phyloP scores from a whole-genome alignment of 257 asterid genomes.

The Nicotiana otophora region DNA sequence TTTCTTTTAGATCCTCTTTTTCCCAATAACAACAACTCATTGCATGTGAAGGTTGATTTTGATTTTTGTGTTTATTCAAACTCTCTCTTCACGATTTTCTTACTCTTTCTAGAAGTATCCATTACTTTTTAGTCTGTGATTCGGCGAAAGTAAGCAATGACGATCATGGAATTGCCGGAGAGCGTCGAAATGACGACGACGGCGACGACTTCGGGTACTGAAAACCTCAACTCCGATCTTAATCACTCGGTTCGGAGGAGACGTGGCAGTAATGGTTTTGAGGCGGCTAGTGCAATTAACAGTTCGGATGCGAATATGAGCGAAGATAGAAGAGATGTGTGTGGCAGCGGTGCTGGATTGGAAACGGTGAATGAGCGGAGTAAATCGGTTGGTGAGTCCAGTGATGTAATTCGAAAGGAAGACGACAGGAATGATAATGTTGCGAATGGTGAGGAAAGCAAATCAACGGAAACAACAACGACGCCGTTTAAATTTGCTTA shows the following conservation, averaged over 20 bases:
- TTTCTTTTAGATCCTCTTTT: neutral
- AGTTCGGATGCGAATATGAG: neutral
- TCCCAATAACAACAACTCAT: neutral
- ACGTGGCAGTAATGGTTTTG: neutral
- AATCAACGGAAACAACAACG: constrained; percentile 21
- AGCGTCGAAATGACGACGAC: constrained; percentile 18
- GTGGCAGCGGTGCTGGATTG: constrained; percentile 18
- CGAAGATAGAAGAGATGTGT: constrained; percentile 2
- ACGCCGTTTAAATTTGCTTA: constrained; percentile 41
- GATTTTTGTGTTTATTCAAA: neutral
- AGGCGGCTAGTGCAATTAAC: neutral
- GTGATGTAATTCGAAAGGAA: neutral
- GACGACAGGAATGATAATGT: constrained; percentile 12
- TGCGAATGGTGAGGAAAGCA: constrained; percentile 34
- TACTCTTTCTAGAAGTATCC: too few relatives aligned
- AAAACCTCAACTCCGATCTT: neutral
- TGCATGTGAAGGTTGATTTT: neutral
- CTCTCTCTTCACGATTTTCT: neutral
- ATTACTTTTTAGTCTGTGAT: too few relatives aligned
- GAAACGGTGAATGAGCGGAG: neutral
- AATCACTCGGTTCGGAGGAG: constrained; percentile 5
- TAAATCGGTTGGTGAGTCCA: constrained; percentile 1
- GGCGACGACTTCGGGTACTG: neutral
- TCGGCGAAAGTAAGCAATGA: neutral
- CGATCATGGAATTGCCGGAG: constrained; percentile 52